These are phyloP conservation scores for Inosperma sp. DNA, from an alignment of 768 basidiomycete species.

Conservation along the genomic window DNA sequence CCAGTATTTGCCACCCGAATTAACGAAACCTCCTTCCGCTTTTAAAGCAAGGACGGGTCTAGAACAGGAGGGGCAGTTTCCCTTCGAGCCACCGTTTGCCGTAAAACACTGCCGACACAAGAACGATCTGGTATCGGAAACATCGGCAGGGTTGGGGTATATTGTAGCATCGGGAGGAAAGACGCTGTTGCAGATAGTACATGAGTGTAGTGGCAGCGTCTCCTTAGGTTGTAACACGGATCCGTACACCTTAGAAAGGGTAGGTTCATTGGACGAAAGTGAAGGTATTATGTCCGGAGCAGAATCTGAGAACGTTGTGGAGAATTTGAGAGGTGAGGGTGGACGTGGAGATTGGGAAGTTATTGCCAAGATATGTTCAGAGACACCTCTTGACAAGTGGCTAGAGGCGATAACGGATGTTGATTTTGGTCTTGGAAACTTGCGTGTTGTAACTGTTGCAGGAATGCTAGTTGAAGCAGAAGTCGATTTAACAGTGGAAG, in stretches of 20 bases:
- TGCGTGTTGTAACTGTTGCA: slow-evolving; percentile 34
- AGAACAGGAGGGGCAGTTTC: slow-evolving; percentile 61
- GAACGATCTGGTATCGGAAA: slow-evolving; percentile 46
- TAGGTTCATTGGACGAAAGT: slow-evolving; percentile 44
- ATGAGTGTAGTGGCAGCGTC: slow-evolving; percentile 63
- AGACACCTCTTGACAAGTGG: slow-evolving; percentile 43
- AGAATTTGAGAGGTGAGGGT: slow-evolving; percentile 55
- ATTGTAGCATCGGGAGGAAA: slow-evolving; percentile 85
- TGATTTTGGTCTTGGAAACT: slow-evolving; percentile 48
- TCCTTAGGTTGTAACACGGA: slow-evolving; percentile 79
- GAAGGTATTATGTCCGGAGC: slow-evolving; percentile 61
- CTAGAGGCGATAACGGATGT: slow-evolving; percentile 27
- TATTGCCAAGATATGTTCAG: slow-evolving; percentile 53
- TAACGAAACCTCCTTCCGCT: slow-evolving; percentile 73
- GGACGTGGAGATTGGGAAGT: slow-evolving; percentile 43
- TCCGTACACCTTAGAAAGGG: slow-evolving; percentile 79
- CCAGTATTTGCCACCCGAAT: slow-evolving; percentile 68
- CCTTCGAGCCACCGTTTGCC: slow-evolving; percentile 70
- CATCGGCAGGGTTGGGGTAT: slow-evolving; percentile 62
- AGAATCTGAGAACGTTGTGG: slow-evolving; percentile 47
- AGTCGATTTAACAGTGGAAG: slow-evolving; percentile 20
- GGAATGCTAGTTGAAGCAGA: slow-evolving; percentile 16
- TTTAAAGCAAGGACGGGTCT: slow-evolving; percentile 72
- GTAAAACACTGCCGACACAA: slow-evolving; percentile 73
- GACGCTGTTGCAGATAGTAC: slow-evolving; percentile 54